Conservation (phyloP, 352 stramenopile species). For the Globisporangium nunn region DNA sequence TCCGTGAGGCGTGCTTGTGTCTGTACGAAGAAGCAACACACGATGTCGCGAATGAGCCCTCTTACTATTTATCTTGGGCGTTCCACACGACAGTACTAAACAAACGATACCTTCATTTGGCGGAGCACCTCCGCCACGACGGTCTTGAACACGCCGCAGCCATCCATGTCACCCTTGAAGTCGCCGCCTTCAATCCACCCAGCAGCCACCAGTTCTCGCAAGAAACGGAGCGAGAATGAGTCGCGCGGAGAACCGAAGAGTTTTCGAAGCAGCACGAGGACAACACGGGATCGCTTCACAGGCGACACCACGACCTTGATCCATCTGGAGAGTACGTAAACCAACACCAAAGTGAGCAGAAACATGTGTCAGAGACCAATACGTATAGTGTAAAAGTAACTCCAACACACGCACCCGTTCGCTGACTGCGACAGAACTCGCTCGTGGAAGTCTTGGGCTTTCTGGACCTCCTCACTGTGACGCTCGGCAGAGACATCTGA, state of each 20-base stretch:
- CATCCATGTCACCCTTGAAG: neutral
- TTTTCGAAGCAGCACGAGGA: slow-evolving; percentile 29
- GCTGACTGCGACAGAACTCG: slow-evolving; percentile 23
- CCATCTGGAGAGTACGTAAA: slow-evolving; percentile 19
- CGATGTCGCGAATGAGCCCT: no score
- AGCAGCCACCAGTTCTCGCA: slow-evolving; percentile 32
- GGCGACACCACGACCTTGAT: slow-evolving; percentile 12
- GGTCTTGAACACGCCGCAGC: slow-evolving; percentile 6
- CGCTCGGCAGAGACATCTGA: neutral
- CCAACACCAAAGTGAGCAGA: neutral
- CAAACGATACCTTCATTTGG: slow-evolving; percentile 29
- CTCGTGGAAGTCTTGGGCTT: slow-evolving; percentile 18
- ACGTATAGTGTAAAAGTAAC: neutral
- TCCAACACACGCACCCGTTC: slow-evolving; percentile 16
- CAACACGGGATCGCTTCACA: slow-evolving; percentile 12
- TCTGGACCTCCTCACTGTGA: neutral
- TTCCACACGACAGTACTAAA: neutral
- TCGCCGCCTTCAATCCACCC: slow-evolving; percentile 21
- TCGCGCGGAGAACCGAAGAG: slow-evolving; percentile 39
- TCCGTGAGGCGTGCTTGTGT: slow-evolving; percentile 35
- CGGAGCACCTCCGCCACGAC: slow-evolving; percentile 17
- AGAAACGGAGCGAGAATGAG: slow-evolving; percentile 26
- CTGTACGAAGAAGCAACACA: slow-evolving; percentile 11
- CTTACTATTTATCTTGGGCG: no score
- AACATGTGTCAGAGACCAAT: neutral